Evolutionary conservation across 345 rosid genomes (phyloP).

Genomic region (Citrus australasica): DNA sequence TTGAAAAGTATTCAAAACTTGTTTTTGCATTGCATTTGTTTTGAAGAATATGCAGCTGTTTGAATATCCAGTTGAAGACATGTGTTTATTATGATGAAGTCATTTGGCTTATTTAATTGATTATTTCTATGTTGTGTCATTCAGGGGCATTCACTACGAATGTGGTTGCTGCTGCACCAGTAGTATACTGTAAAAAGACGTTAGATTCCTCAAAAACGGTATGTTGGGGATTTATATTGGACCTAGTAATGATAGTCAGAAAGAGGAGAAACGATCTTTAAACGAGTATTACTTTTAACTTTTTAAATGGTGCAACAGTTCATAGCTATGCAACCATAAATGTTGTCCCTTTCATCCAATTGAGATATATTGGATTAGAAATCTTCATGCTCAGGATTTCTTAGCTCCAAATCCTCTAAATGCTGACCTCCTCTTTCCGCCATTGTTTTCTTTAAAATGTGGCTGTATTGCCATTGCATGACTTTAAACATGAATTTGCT

Average conservation of each 20-base stretch:
- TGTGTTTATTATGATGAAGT: neutral
- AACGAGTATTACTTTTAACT: neutral
- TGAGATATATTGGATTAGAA: neutral
- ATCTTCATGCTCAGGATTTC: neutral
- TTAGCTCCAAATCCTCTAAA: neutral
- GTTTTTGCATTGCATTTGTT: neutral
- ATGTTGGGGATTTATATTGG: constrained; percentile 8
- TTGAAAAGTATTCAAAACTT: neutral
- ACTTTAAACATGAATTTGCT: neutral
- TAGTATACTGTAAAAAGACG: constrained; percentile 66
- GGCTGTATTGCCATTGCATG: neutral
- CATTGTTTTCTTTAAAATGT: neutral
- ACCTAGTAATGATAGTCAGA: neutral
- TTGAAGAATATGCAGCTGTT: neutral
- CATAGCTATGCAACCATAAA: neutral
- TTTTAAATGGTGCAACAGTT: neutral
- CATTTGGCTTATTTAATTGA: neutral
- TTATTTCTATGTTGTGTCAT: neutral
- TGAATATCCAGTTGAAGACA: neutral
- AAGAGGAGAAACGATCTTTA: neutral
- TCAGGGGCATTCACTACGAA: constrained; percentile 81
- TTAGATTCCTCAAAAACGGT: constrained; percentile 55
- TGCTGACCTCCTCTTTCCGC: neutral
- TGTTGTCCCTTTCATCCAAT: neutral
- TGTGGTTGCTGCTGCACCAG: constrained; percentile 95